Conservation (phyloP, 768 basidiomycete genomes). For the Megacollybia marginata region DNA sequence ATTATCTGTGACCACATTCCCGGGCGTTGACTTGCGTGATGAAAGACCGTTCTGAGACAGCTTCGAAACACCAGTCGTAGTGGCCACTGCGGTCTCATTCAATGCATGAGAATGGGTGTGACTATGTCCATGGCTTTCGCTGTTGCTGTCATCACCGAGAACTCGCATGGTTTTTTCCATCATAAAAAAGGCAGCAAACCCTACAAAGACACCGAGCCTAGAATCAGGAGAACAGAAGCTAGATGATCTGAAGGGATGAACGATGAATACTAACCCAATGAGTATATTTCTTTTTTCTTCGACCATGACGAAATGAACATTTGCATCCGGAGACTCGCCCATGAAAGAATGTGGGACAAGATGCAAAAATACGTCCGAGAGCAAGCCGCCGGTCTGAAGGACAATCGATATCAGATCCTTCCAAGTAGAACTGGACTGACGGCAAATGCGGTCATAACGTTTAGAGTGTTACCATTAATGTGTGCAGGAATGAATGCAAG, state of each 20-base stretch:
- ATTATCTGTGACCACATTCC: not conserved
- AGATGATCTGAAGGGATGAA: not conserved
- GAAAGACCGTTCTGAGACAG: not conserved
- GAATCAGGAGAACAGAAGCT: not conserved
- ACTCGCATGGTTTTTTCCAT: constrained; percentile 91
- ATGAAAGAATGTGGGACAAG: constrained; percentile 89
- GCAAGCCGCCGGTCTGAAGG: constrained; percentile 74
- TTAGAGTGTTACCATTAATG: constrained; percentile 77
- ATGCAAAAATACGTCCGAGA: constrained; percentile 91
- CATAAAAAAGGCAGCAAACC: constrained; percentile 87
- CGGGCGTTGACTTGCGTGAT: not conserved
- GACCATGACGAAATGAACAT: constrained; percentile 74
- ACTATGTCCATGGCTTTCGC: constrained; percentile 38
- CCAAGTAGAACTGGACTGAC: constrained; percentile 33
- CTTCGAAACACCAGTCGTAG: constrained; percentile 34
- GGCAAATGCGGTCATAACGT: constrained; percentile 93
- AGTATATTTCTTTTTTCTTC: constrained; percentile 90
- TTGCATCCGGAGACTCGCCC: constrained; percentile 72
- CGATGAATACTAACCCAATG: constrained; percentile 52
- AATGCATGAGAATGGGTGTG: constrained; percentile 52
- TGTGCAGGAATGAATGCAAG: constrained; percentile 89
- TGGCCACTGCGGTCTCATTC: constrained; percentile 15
- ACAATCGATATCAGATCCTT: constrained; percentile 10
- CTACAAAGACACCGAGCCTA: constrained; percentile 76
- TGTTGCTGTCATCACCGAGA: constrained; percentile 54